A percentile compares a stretch with the other conserved stretches of the same genome.
Evolutionary conservation across 225 moss, liverwort and hornwort genomes (phyloP).

Genomic region (Ulota crispa): DNA sequence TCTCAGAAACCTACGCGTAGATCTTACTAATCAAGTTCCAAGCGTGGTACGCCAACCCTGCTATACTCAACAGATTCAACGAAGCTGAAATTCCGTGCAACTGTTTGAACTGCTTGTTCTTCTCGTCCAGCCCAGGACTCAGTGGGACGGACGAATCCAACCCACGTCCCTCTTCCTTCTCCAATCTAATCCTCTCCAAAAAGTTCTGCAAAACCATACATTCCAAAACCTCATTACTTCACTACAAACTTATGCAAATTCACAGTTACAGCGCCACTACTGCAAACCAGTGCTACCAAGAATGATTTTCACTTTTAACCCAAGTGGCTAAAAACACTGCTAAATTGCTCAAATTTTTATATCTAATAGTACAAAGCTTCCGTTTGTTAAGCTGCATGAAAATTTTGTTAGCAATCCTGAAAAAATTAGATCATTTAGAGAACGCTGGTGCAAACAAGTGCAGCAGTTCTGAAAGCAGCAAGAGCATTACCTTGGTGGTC

Average conservation of each 20-base stretch:
- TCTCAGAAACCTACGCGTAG: neutral
- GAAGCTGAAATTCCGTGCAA: slow-evolving; percentile 47
- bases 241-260: no score
- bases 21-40: slow-evolving; percentile 37
- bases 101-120: slow-evolving; percentile 43
- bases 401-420: no score
- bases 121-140: slow-evolving; percentile 23
- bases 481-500: slow-evolving; percentile 61
- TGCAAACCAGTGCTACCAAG: no score
- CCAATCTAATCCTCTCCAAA: slow-evolving; percentile 42
- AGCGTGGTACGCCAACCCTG: slow-evolving; percentile 47
- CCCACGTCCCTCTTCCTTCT: slow-evolving; percentile 63
- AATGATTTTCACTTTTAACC: no score
- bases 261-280: no score
- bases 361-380: no score
- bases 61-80: slow-evolving; percentile 41
- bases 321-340: no score
- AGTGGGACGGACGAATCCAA: neutral
- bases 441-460: neutral
- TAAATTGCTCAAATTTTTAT: no score
- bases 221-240: no score
- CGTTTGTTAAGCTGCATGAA: no score
- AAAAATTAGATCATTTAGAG: no score
- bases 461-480: no score
- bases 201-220: slow-evolving; percentile 27